phyloP scores from a whole-genome alignment of 2,329 filamentous ascomycete genomes.

The Pseudocercospora vitis region DNA sequence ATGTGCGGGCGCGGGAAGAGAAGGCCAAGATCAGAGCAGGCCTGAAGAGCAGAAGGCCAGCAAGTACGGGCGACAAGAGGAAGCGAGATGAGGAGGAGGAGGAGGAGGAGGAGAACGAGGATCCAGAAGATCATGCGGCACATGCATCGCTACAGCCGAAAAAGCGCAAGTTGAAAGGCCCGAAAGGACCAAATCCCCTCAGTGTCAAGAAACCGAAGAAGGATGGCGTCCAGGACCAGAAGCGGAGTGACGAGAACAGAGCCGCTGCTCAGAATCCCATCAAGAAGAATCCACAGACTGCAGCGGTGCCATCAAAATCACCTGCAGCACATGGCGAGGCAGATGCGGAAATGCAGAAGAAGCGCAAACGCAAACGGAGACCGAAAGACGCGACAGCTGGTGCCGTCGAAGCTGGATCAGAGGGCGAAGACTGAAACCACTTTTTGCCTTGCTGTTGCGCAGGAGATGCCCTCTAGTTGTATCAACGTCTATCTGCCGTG shows the following conservation, averaged over 20 bases:
- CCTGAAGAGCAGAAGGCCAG: slow-evolving; percentile 46
- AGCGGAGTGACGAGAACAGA: slow-evolving; percentile 26
- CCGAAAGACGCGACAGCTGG: slow-evolving; percentile 21
- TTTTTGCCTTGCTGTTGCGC: not conserved
- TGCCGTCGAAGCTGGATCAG: not conserved
- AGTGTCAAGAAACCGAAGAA: slow-evolving; percentile 70
- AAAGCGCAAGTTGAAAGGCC: slow-evolving; percentile 60
- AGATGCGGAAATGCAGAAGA: slow-evolving; percentile 20
- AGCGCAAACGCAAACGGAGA: slow-evolving; percentile 29
- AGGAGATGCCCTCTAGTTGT: not conserved
- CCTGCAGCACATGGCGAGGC: slow-evolving; percentile 6
- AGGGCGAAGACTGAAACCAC: slow-evolving; percentile 3
- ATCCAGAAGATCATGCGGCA: slow-evolving; percentile 26
- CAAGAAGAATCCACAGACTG: slow-evolving; percentile 34
- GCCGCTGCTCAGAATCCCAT: slow-evolving; percentile 26
- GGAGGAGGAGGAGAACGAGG: slow-evolving; percentile 26
- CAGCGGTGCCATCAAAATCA: slow-evolving; percentile 24
- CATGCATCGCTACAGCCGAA: slow-evolving; percentile 44
- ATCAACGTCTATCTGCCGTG: too few species aligned
- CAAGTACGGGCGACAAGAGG: slow-evolving; percentile 32
- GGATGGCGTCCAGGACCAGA: slow-evolving; percentile 29
- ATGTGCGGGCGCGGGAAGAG: slow-evolving; percentile 67
- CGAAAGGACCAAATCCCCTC: slow-evolving; percentile 70
- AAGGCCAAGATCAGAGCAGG: slow-evolving; percentile 71
- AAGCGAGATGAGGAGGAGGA: slow-evolving; percentile 34